These are phyloP conservation scores for Bolboschoenus planiculmis DNA, from an alignment of 176 grass and related monocot species.

Conservation along the genomic window DNA sequence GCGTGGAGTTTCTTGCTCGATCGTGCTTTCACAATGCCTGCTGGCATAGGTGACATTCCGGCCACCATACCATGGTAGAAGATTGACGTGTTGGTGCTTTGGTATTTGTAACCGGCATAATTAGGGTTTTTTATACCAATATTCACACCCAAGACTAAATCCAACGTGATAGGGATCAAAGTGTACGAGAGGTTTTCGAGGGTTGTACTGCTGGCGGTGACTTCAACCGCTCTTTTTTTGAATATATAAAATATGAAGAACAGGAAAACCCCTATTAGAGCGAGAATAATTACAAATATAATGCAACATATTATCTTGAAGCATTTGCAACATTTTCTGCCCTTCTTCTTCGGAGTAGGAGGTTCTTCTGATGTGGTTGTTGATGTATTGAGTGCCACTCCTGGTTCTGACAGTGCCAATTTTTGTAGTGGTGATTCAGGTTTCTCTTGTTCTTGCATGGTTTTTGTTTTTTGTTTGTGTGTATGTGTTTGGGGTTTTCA, in stretches of 20 bases:
- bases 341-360: conserved; percentile 10
- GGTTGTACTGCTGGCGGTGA: conserved; percentile 29
- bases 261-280: conserved; percentile 30
- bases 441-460: background rate
- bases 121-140: conserved; percentile 61
- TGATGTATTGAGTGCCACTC: background rate
- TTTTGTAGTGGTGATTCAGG: background rate
- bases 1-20: conserved; percentile 4
- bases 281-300: background rate
- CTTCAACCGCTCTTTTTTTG: conserved; percentile 34
- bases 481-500: background rate
- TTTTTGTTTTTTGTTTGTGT: background rate
- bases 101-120: conserved; percentile 43
- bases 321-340: conserved; percentile 9
- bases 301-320: conserved; percentile 22
- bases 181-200: conserved; percentile 23
- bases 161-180: conserved; percentile 18
- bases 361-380: background rate
- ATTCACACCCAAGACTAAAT: conserved; percentile 26
- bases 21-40: conserved; percentile 23
- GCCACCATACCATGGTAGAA: conserved; percentile 55
- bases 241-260: conserved; percentile 45
- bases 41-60: conserved; percentile 32
- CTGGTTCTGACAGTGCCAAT: background rate
- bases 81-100: conserved; percentile 22